Base-by-base conservation (phyloP, 441 rosid genomes). In the Isatis lusitanica region DNA sequence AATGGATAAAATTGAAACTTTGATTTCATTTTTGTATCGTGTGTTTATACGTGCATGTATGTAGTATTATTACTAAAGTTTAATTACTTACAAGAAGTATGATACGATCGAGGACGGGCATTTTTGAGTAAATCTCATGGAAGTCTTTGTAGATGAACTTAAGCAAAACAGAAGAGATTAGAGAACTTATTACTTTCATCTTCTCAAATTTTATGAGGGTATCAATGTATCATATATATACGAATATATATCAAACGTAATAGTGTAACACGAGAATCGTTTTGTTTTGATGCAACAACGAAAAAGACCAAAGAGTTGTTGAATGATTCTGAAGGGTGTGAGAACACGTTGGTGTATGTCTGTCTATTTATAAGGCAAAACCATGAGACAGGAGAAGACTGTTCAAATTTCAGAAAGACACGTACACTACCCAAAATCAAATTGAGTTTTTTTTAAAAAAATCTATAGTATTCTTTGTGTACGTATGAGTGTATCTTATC, bases 111-210 rank as follows among this genome's bases (percentile, higher is more conserved):
- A 71, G 10, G 73, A 84, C 59, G 6, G 85, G 80, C 92, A 87
- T 85, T 72, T 51, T 74, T 39, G 85, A 53, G 17, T 81, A 75
- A 61, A 59, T 69, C 58, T 66, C 83, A 71, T 81, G 89, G 66
- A 87, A 83, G 61, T 87, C 92, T 77, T 71, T 9, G 55, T 77
- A 82, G 77, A 87, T 52, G 77, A 82, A 82, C 36, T 42, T 78
- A 43, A 50, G 67, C 12, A 84, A 35, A 58, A 70, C n/a, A 6
- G 77, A 57, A 26, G 59, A 78, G 1, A 82, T 33, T 47, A 84
- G 58, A 31, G 80, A 57, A 44, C 57, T 78, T 21, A 78, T 15
- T 40, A 30, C 30, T 11, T 70, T 55, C 81, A 77, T 73, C 15
- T 16, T 58, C 60, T 13, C 11, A 12, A 42, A 21, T 5, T 21